Percentiles rank a stretch among this genome's conserved stretches.
Conservation (phyloP, 371 early-diverging fungal genomes). For the Cladochytrium tenue region DNA sequence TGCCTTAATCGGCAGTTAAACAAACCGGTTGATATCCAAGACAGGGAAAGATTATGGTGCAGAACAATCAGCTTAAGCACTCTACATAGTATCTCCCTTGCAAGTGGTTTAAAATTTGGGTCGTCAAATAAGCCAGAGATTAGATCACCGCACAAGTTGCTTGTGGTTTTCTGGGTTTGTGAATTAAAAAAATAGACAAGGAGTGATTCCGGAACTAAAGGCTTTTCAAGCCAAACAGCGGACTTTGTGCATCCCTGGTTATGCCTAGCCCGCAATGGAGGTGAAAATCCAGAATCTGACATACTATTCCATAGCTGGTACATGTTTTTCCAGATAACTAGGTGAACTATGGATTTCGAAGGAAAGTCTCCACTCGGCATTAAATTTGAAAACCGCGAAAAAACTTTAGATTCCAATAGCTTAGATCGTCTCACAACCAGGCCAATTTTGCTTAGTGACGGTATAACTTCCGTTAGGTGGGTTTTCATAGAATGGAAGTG, state of each 20-base stretch:
- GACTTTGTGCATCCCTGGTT: conserved; percentile 36
- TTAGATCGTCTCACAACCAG: no score
- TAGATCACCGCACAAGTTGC: no score
- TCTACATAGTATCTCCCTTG: conserved; percentile 29
- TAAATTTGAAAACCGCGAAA: no score
- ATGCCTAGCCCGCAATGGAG: conserved; percentile 29
- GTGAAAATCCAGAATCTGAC: conserved; percentile 29
- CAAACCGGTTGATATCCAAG: no score
- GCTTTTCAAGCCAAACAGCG: conserved; percentile 48
- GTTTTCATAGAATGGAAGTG: conserved; percentile 39
- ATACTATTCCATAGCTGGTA: conserved; percentile 18
- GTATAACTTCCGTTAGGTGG: conserved; percentile 45
- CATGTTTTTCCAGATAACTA: conserved; percentile 39
- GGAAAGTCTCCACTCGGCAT: conserved; percentile 15
- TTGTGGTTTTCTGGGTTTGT: no score
- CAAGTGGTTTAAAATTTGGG: conserved; percentile 36
- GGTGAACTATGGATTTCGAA: conserved; percentile 20
- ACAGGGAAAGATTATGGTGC: no score
- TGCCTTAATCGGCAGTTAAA: no score
- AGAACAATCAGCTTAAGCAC: conserved; percentile 34
- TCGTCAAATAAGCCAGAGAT: conserved; percentile 46
- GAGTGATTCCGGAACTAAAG: conserved; percentile 45
- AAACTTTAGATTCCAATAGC: no score
- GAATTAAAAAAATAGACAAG: no score
- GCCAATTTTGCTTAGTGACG: no score